phyloP scores from a whole-genome alignment of 257 asterid genomes.

The Gentiana dahurica region DNA sequence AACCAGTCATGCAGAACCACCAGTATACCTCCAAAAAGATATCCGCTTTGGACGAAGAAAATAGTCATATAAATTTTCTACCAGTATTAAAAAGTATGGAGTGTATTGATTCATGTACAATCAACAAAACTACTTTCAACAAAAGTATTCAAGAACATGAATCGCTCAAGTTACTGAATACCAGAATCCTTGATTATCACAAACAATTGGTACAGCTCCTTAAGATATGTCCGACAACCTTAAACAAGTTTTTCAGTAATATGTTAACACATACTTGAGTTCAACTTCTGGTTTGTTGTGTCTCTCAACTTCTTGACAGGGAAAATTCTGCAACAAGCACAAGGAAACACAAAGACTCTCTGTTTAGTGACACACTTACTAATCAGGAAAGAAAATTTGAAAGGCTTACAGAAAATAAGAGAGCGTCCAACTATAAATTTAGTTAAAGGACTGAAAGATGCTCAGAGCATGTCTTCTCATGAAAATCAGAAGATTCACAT shows the following conservation, averaged over 20 bases:
- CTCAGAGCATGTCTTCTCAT: too few species aligned
- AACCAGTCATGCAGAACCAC: too few species aligned
- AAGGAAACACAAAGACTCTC: slow-evolving; percentile 11
- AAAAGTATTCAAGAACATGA: background rate
- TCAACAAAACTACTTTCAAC: background rate
- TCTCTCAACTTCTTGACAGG: slow-evolving; percentile 99
- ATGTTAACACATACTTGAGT: slow-evolving; percentile 53
- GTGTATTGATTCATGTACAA: too few species aligned
- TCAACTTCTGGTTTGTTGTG: slow-evolving; percentile 99
- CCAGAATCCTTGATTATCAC: background rate
- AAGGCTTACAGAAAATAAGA: background rate
- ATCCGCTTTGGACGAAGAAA: too few species aligned
- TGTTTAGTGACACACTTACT: background rate
- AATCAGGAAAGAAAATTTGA: background rate
- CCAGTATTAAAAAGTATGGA: too few species aligned
- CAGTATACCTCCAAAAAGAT: too few species aligned
- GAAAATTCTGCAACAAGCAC: slow-evolving; percentile 66
- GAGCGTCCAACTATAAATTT: too few species aligned
- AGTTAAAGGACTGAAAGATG: too few species aligned
- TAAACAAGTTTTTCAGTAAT: slow-evolving; percentile 3
- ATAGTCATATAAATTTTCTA: too few species aligned
- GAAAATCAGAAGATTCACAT: too few species aligned
- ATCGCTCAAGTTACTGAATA: background rate
- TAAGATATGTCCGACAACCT: background rate
- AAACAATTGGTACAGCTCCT: background rate